Percentiles rank a stretch among this genome's conserved stretches.
phyloP scores from a whole-genome alignment of 75 land plant species.

The Isoetes taiwanensis region DNA sequence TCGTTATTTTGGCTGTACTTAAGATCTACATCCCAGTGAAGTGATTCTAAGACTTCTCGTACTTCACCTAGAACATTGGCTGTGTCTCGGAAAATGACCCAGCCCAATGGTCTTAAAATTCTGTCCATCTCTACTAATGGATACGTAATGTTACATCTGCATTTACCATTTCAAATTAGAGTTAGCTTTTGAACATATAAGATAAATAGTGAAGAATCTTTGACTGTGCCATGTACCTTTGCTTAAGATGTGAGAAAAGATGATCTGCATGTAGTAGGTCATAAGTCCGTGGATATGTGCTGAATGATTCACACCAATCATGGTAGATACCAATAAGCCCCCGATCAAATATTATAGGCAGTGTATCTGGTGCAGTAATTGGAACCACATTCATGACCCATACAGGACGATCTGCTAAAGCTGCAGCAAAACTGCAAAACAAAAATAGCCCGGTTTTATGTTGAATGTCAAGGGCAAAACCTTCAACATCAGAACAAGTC shows the following conservation, averaged over 20 bases:
- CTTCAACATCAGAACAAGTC: no score
- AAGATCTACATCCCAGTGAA: constrained; percentile 61
- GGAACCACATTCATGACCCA: constrained; percentile 92
- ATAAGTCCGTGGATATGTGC: constrained; percentile 81
- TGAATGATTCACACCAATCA: constrained; percentile 87
- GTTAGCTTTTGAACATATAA: no score
- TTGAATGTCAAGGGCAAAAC: no score
- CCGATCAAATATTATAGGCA: constrained; percentile 59
- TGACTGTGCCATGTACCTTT: no score
- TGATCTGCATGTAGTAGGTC: constrained; percentile 70
- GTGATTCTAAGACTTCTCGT: constrained; percentile 30
- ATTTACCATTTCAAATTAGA: no score
- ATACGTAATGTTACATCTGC: constrained; percentile 26
- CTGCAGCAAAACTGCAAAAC: constrained; percentile 69
- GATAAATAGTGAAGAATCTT: no score
- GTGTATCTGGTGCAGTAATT: constrained; percentile 46
- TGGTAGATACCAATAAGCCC: constrained; percentile 82
- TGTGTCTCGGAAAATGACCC: constrained; percentile 58
- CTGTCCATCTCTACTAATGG: constrained; percentile 69
- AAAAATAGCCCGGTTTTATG: background rate
- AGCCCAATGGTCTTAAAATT: constrained; percentile 54
- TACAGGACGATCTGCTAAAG: constrained; percentile 42
- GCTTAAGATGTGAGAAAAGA: constrained; percentile 33
- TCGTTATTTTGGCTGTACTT: constrained; percentile 35
- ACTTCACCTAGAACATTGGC: constrained; percentile 37